These are phyloP conservation scores for Colletotrichum sp. DNA, from an alignment of 2,329 filamentous ascomycete genomes.

Conservation along the genomic window DNA sequence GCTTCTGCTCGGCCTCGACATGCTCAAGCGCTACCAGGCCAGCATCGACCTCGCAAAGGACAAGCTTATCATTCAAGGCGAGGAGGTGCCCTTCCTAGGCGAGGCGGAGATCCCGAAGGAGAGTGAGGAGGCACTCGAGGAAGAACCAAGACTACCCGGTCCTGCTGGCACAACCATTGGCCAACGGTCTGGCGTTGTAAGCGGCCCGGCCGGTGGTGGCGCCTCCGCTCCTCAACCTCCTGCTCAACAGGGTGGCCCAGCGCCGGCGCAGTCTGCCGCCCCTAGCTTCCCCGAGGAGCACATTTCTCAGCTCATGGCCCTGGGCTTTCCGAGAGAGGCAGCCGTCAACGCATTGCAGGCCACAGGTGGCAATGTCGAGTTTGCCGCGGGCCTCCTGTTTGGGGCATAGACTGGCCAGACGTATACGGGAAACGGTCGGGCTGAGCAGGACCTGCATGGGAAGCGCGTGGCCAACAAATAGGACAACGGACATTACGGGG, in stretches of 20 bases:
- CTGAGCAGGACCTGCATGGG: neutral
- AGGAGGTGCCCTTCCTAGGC: constrained; percentile 87
- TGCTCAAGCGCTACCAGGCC: constrained; percentile 95
- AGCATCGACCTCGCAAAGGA: constrained; percentile 87
- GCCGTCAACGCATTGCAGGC: constrained; percentile 83
- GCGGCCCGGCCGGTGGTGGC: constrained; percentile 45
- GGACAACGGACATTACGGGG: neutral
- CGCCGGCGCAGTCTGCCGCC: constrained; percentile 28
- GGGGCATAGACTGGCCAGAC: constrained; percentile 37
- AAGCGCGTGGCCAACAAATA: neutral
- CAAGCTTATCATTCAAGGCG: constrained; percentile 84
- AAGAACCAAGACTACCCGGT: constrained; percentile 84
- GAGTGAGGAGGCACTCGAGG: constrained; percentile 71
- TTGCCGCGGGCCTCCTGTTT: constrained; percentile 83
- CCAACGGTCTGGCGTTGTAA: constrained; percentile 79
- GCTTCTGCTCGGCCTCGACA: constrained; percentile 89
- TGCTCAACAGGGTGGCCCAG: constrained; percentile 25
- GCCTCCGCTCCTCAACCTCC: constrained; percentile 26
- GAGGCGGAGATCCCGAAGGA: constrained; percentile 95
- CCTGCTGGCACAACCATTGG: constrained; percentile 91
- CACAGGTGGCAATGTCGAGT: constrained; percentile 84
- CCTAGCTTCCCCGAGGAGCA: constrained; percentile 63
- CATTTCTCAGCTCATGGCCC: constrained; percentile 75
- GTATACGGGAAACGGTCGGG: neutral
- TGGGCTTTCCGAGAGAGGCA: constrained; percentile 79